Evolutionary conservation across 192 early-diverging fungal genomes (phyloP).

Genomic region (Coemansia reversa): DNA sequence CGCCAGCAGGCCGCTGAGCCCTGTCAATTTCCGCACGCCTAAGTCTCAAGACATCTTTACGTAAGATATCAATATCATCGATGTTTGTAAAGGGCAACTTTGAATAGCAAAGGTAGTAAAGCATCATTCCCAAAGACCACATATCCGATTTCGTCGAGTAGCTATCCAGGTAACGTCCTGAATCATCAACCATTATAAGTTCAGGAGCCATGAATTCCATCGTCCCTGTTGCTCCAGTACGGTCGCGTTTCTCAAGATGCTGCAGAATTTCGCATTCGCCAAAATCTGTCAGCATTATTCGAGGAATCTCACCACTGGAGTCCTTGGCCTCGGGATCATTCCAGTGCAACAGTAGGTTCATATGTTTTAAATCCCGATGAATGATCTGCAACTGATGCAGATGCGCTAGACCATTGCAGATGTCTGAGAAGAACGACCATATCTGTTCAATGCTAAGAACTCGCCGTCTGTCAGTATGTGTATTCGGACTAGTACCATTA

Average conservation of each 20-base stretch:
- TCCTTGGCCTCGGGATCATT: slow-evolving; percentile 37
- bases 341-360: slow-evolving; percentile 86
- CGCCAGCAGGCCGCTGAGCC: slow-evolving; percentile 15
- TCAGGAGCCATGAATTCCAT: slow-evolving; percentile 94
- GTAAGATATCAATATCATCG: slow-evolving; percentile 86
- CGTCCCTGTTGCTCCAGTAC: slow-evolving; percentile 93
- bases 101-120: slow-evolving; percentile 90
- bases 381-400: slow-evolving; percentile 86
- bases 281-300: slow-evolving; percentile 92
- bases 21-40: slow-evolving; percentile 34
- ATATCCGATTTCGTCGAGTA: slow-evolving; percentile 88
- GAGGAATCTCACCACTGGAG: slow-evolving; percentile 56
- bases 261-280: slow-evolving; percentile 93
- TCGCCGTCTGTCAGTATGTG: slow-evolving; percentile 15
- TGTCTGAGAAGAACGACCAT: slow-evolving; percentile 85
- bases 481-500: neutral
- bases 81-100: slow-evolving; percentile 77
- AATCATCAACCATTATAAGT: slow-evolving; percentile 59
- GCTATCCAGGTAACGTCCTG: slow-evolving; percentile 70
- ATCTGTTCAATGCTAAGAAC: slow-evolving; percentile 67
- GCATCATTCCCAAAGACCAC: slow-evolving; percentile 93
- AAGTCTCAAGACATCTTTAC: slow-evolving; percentile 75
- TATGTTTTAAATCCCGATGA: slow-evolving; percentile 93
- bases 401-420: slow-evolving; percentile 86
- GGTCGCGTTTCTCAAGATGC: slow-evolving; percentile 63